Evolutionary conservation across 805 yeast species (phyloP).

Genomic region (Kregervanrija pseudodelftensis): DNA sequence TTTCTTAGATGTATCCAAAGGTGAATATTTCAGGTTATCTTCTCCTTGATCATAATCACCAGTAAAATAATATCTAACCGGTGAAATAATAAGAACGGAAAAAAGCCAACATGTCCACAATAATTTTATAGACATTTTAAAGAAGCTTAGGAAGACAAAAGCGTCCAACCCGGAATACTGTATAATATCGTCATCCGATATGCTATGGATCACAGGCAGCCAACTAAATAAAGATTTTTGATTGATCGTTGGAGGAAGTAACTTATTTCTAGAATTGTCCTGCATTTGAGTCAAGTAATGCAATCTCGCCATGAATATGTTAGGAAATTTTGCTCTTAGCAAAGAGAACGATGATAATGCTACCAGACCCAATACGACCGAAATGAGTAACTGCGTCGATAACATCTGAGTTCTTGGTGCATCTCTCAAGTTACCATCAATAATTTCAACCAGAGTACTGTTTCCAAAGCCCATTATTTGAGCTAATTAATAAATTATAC

Average conservation of each 20-base stretch:
- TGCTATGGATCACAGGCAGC: constrained; percentile 58
- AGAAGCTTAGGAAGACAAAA: constrained; percentile 82
- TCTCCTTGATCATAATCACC: constrained; percentile 68
- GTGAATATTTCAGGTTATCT: constrained; percentile 15
- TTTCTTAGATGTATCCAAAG: neutral
- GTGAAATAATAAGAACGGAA: constrained; percentile 72
- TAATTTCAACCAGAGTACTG: neutral
- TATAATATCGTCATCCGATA: constrained; percentile 69
- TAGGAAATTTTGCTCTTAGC: constrained; percentile 68
- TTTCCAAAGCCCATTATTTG: neutral
- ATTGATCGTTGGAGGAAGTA: constrained; percentile 53
- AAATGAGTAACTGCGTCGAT: constrained; percentile 69
- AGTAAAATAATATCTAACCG: constrained; percentile 74
- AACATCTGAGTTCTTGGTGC: constrained; percentile 47
- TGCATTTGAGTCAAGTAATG: constrained; percentile 28
- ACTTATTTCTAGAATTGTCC: constrained; percentile 31
- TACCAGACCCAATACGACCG: constrained; percentile 55
- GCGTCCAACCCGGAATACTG: constrained; percentile 95
- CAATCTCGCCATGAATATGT: constrained; percentile 76
- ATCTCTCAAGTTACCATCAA: constrained; percentile 20
- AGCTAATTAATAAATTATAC: constrained; percentile 11
- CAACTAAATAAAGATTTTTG: constrained; percentile 64
- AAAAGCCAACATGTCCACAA: constrained; percentile 57
- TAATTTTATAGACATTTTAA: constrained; percentile 77
- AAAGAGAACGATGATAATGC: constrained; percentile 68